Base-by-base conservation (phyloP, 2,329 filamentous ascomycete genomes). In the Acarospora socialis region DNA sequence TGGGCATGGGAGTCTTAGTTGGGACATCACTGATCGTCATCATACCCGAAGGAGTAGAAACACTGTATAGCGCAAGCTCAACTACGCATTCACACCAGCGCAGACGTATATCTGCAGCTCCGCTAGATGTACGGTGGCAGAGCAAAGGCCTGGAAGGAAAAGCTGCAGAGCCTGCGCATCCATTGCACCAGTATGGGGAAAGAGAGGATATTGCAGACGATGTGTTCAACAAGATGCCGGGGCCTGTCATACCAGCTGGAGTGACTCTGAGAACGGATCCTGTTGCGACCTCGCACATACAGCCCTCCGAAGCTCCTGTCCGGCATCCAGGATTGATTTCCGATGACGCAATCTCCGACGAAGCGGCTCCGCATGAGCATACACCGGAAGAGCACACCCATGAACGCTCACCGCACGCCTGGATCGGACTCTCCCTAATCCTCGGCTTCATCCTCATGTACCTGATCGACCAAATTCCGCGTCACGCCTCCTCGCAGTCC, bases 381-480 rank as follows among this genome's bases (percentile, higher is more conserved):
- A 22, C 37, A 16, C 45, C 51, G 15, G 46, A 54, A 33, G 43
- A 43, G 26, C 46, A 51, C 20, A 42, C 54, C 4, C 51, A 61
- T 28, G 43, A 53, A n/a, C 52, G 51, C 42, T 61, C 55, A 14
- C 72, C 73, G 2, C 73, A 62, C 70, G 84, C 53, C 65, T 90
- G 81, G 57, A 80, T 98, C 36, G 90, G 90, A 4, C 66, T 95
- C 33, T 82, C 86, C 2, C 63, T 98, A 31, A 73, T 92, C 34
- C 61, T 81, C 10, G 90, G 90, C 8, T 98, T 95, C 55, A 74
- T 93, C 35, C 68, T 94, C 42, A 98, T 98, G 90, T 95, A 93
- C 51, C 69, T 98, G 14, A 79, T 98, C 48, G 87, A 98, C 56
- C 76, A 81, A 31, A 58, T 92, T 6, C 83, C 84, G 5, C 73